Evolutionary conservation across 306 rosid genomes (phyloP).

Genomic region (Prunus mume): DNA sequence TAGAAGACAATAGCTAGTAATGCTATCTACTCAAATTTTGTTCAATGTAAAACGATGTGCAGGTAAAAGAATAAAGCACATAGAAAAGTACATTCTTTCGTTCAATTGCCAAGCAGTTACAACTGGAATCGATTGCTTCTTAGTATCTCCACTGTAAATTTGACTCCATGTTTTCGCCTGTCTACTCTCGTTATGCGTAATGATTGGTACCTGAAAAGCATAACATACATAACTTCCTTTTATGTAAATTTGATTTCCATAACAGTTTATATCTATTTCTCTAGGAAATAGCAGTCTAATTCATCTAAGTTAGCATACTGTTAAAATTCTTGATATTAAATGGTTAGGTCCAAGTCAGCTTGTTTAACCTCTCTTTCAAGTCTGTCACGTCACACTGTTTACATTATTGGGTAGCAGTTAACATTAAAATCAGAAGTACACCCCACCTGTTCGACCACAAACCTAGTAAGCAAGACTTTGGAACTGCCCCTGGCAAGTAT

Average conservation of each 20-base stretch:
- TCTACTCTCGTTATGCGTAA: constrained; percentile 58
- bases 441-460: background rate
- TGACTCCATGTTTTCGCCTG: constrained; percentile 66
- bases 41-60: background rate
- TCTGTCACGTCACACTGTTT: background rate
- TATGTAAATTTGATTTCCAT: background rate
- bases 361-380: background rate
- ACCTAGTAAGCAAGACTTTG: background rate
- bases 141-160: constrained; percentile 69
- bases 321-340: background rate
- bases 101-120: constrained; percentile 72
- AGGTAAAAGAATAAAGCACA: constrained; percentile 8
- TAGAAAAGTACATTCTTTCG: constrained; percentile 65
- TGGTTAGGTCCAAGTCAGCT: background rate
- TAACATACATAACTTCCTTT: constrained; percentile 12
- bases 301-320: background rate
- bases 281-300: background rate
- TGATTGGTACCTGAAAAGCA: constrained; percentile 54
- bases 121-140: constrained; percentile 73
- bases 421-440: background rate
- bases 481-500: background rate
- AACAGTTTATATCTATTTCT: background rate
- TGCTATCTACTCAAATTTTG: background rate
- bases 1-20: constrained; percentile 17
- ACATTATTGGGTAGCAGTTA: background rate